Evolutionary conservation across 1,284 basidiomycete genomes (phyloP), one percentile per base, ranked within the genome.

Genomic region (Omphalotus olearius): DNA sequence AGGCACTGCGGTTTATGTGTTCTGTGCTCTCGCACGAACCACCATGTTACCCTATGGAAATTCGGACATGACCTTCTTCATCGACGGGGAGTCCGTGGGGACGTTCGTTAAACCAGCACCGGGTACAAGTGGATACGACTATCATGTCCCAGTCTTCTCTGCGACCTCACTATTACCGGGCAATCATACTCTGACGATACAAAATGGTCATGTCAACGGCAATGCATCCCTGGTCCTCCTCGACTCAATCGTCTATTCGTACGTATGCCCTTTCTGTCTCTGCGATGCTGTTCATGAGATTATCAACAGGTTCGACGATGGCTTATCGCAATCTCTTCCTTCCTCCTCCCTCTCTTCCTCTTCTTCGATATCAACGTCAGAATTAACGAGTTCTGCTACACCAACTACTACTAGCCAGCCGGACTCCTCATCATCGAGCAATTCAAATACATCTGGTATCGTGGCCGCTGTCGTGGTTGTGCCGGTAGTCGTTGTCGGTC

Each of bases 41-140:
- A 53, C 46, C 4, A 47, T 18, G 14, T 26, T 18, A 39, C 62
- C 64, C 1, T 50, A 55, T 5, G 64, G 62, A 4, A 48, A 62
- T 55, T 62, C 64, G 4, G 63, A 69, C 55, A 63, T 73, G 61
- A 61, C 61, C 0, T 74, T 74, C 59, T 63, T 57, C 43, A 59
- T 73, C 42, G 70, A 73, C 51, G 64, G 60, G n/a, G 52, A 61
- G n/a, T 38, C 48, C 1, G 61, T 59, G 0, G 69, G 65, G 25
- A 46, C 56, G 0, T 73, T 65, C 51, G 17, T 28, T 2, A 57
- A 60, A 39, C 18, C 41, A 5, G 59, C 67, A 1, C 51, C 58
- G 9, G 61, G 55, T 2, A 52, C 46, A 41, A 36, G 57, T 6
- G 59, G 57, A 0, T 68, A 62, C 55, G 56, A 65, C 17, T 68